Evolutionary conservation across 2,329 filamentous ascomycete genomes (phyloP), one percentile per base, ranked within the genome.

Genomic region (Ceratocystis cubensis): DNA sequence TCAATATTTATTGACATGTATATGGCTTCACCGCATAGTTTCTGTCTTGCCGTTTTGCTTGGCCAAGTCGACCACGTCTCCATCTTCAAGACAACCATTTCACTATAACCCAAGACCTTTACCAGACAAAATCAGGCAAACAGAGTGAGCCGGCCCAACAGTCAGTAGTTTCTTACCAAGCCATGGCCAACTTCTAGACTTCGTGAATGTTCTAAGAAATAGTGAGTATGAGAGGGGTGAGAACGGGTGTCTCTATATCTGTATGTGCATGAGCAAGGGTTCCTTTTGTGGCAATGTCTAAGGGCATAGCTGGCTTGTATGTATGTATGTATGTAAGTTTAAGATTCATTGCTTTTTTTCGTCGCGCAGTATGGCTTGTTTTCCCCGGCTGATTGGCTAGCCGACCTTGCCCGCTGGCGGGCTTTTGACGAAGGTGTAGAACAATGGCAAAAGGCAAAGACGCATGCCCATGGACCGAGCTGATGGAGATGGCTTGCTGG

Each of bases 391-490:
- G 53, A 57, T 57, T 57, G 53, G 53, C 53, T 57, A 13, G 53
- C 13, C 15, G 28, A 13, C 28, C n/a, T 25, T 50, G 48, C 22
- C 48, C 48, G 53, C 30, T 33, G 28, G 53, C 53, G 22, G 53
- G 28, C 53, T 30, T 57, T 57, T 57, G 53, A 57, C 53, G 25
- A 57, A 41, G 53, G 13, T 57, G 28, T 57, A 57, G 53, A 30
- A 33, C 53, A 57, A 30, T 57, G 28, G 28, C 25, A 7, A 57
- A n/a, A 28, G 28, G 53, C 25, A 28, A 57, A 33, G 53, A n/a
- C 20, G 53, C 17, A 57, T 28, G 22, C 20, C 37, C 53, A 57
- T 57, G 13, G 28, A 5, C 22, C 15, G 5, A 57, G 53, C 53
- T 57, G 53, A 41, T 41, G 37, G 37, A 15, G 53, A 57, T 13